Evolutionary conservation across 139 green algal genomes (phyloP).

Genomic region (Chlamydomonas eustigma): DNA sequence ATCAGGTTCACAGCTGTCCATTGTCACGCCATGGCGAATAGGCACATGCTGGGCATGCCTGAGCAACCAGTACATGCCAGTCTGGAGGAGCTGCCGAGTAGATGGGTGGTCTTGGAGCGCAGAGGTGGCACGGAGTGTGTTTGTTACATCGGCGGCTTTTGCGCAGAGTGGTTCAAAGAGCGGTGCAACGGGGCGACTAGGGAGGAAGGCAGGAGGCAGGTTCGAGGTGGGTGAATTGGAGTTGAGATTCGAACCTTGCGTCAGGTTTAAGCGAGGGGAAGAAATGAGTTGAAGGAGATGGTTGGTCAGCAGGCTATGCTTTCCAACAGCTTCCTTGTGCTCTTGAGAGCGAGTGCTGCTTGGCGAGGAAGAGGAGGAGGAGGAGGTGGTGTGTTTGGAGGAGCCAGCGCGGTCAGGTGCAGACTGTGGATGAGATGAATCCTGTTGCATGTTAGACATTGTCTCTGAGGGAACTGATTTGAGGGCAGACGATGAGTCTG

Average conservation of each 20-base stretch:
- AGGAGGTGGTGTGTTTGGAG: no score
- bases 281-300: neutral
- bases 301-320: neutral
- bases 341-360: neutral
- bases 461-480: no score
- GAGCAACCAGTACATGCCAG: constrained; percentile 9
- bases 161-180: neutral
- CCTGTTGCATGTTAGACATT: no score
- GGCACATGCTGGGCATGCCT: constrained; percentile 3
- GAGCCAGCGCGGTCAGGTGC: neutral
- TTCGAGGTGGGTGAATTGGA: neutral
- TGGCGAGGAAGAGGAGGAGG: neutral
- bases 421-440: no score
- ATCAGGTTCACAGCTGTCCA: neutral
- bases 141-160: neutral
- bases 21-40: neutral
- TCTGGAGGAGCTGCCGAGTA: constrained; percentile 1
- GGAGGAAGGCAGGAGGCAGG: neutral
- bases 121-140: neutral
- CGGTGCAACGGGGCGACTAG: neutral
- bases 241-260: neutral
- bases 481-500: neutral
- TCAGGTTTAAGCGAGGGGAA: neutral
- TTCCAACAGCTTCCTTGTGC: neutral
- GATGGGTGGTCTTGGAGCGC: neutral